Conservation (phyloP, 306 rosid genomes). For the Parietaria judaica region DNA sequence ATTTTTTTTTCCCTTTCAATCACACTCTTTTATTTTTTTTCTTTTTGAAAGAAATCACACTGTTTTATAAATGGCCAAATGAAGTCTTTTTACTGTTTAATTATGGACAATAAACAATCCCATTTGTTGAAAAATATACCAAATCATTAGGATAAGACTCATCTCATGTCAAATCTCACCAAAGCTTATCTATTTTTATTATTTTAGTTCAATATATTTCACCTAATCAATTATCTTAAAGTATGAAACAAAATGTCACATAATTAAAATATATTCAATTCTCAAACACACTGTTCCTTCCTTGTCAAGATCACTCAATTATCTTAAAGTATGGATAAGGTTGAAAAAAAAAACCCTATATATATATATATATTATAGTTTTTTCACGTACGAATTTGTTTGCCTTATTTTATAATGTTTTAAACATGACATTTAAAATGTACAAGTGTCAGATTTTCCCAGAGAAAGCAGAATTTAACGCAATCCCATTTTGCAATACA, state of each 20-base stretch:
- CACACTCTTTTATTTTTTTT: too few relatives aligned
- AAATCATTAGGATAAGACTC: background rate
- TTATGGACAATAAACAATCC: too few relatives aligned
- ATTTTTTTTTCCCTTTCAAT: too few relatives aligned
- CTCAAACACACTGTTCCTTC: conserved; percentile 3
- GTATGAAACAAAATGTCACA: background rate
- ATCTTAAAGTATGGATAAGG: conserved; percentile 13
- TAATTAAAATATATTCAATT: background rate
- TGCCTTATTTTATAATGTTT: background rate
- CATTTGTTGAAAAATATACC: background rate
- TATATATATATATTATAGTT: background rate
- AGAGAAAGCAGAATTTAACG: background rate
- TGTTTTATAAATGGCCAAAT: too few relatives aligned
- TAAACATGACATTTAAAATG: background rate
- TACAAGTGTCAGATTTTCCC: conserved; percentile 11
- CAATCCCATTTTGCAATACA: conserved; percentile 2
- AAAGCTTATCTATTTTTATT: background rate
- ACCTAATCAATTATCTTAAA: background rate
- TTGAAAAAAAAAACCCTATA: background rate
- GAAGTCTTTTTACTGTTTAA: too few relatives aligned
- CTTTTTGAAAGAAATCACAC: too few relatives aligned
- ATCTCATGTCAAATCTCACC: conserved; percentile 1
- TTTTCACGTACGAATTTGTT: background rate
- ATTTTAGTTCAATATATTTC: background rate
- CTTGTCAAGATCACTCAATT: background rate